Base-by-base conservation (phyloP, 2,329 filamentous ascomycete species). In the Claviceps arundinis region DNA sequence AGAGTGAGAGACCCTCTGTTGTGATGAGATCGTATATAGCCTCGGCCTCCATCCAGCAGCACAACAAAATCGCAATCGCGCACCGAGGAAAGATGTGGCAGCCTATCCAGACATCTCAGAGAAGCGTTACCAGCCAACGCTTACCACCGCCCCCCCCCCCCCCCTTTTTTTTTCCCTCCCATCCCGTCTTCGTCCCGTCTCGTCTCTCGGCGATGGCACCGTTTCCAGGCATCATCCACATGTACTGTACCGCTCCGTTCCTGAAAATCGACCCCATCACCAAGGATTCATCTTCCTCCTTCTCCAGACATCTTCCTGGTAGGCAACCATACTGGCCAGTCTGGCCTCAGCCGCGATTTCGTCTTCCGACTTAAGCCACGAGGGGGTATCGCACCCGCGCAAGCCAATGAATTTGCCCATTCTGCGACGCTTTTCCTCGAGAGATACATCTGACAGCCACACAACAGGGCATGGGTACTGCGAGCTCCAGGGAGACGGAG, bases 401-500 rank as follows among this genome's bases (percentile, higher is more conserved):
- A 89, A 69, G 13, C 85, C 85, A 62, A 89, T 87, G 58, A 89
- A 89, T 58, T 78, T 73, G 46, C 85, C 85, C 62, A 89, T 79
- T 67, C 82, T 81, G 56, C 84, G 72, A 56, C 85, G 74, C 73
- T 89, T 89, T 62, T 89, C 76, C 64, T 82, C 78, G 26, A 82
- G 64, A 2, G 71, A 66, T 54, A 81, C 64, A 54, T 73, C 67
- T 5, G 66, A 65, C 2, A 66, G 64, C 85, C 84, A 89, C 50
- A 71, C 66, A 61, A 89, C 77, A n/a, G 78, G 80, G 57, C 79
- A 81, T 0, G 85, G 85, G 64, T 89, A 89, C 55, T 77, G 71
- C 48, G 64, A 57, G 2, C 76, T 75, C 70, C 73, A 80, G n/a
- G 64, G 62, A 54, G 70, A 70, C 1, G 78, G 80, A 1, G 74